phyloP scores from a whole-genome alignment of 306 rosid species.

The Vigna hirtella region DNA sequence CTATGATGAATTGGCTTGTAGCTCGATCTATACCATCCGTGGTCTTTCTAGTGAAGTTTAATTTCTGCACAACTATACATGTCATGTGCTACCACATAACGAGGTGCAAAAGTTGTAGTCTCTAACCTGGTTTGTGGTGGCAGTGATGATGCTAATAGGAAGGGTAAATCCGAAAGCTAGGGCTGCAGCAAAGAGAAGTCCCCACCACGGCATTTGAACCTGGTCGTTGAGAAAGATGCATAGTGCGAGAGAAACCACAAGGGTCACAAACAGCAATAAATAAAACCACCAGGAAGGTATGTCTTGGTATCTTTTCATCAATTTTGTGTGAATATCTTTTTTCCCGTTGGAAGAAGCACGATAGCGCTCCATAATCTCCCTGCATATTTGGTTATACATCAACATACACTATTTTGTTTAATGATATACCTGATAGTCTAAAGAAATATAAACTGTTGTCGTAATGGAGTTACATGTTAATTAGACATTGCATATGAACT shows the following conservation, averaged over 20 bases:
- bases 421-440: not conserved
- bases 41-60: not conserved
- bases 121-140: conserved; percentile 89
- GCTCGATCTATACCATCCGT: not conserved
- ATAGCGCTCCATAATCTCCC: conserved; percentile 78
- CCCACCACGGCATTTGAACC: conserved; percentile 96
- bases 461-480: not conserved
- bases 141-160: conserved; percentile 87
- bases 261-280: conserved; percentile 54
- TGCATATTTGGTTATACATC: conserved; percentile 49
- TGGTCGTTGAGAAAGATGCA: conserved; percentile 75
- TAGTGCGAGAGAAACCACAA: conserved; percentile 63
- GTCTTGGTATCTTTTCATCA: conserved; percentile 81
- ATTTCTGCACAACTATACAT: not conserved
- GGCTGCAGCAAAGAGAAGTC: conserved; percentile 70
- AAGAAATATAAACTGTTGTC: not conserved
- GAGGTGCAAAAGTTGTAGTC: conserved; percentile 32
- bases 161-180: conserved; percentile 79
- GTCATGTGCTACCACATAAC: not conserved
- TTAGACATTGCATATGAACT: not conserved
- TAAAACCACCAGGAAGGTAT: conserved; percentile 94
- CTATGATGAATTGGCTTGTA: not conserved
- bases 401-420: not conserved
- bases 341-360: conserved; percentile 65
- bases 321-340: conserved; percentile 79